A percentile compares a stretch with the other conserved stretches of the same genome.
phyloP scores from a whole-genome alignment of 345 rosid species.

The Murraya koenigii region DNA sequence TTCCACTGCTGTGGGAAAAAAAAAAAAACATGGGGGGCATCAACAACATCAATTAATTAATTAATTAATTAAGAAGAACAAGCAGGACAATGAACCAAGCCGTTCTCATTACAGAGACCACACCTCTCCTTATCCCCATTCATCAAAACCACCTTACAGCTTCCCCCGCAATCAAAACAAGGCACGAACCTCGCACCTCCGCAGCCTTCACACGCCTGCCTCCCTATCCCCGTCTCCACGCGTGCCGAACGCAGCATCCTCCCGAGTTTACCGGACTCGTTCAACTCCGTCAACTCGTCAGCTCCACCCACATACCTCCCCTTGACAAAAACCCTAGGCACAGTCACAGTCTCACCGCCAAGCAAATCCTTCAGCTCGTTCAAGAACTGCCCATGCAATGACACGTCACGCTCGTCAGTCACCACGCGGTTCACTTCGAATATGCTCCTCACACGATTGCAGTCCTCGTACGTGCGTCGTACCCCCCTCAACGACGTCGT shows the following conservation, averaged over 20 bases:
- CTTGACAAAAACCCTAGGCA: slow-evolving; percentile 80
- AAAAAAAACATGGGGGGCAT: too few relatives aligned
- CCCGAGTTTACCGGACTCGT: slow-evolving; percentile 67
- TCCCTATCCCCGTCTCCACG: slow-evolving; percentile 66
- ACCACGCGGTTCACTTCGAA: slow-evolving; percentile 65
- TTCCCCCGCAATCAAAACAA: slow-evolving; percentile 84
- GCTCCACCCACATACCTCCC: slow-evolving; percentile 86
- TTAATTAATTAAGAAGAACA: slow-evolving; percentile 29
- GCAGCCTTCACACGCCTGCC: slow-evolving; percentile 80
- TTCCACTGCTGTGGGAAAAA: too few relatives aligned
- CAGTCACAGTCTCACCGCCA: slow-evolving; percentile 43
- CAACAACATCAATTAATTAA: background rate
- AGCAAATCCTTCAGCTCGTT: slow-evolving; percentile 59
- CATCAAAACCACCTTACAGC: slow-evolving; percentile 59
- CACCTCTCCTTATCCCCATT: slow-evolving; percentile 61
- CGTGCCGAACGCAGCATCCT: slow-evolving; percentile 60
- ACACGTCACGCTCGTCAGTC: slow-evolving; percentile 85
- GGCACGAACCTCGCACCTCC: slow-evolving; percentile 89
- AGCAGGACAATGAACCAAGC: slow-evolving; percentile 69
- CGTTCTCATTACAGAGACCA: slow-evolving; percentile 80
- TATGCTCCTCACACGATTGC: slow-evolving; percentile 44
- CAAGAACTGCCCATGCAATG: slow-evolving; percentile 67
- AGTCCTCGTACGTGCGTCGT: slow-evolving; percentile 72
- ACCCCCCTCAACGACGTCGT: slow-evolving; percentile 93
- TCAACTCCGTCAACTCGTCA: slow-evolving; percentile 61